Evolutionary conservation across 2,329 filamentous ascomycete genomes (phyloP).

Genomic region (Xylaria polymorpha): DNA sequence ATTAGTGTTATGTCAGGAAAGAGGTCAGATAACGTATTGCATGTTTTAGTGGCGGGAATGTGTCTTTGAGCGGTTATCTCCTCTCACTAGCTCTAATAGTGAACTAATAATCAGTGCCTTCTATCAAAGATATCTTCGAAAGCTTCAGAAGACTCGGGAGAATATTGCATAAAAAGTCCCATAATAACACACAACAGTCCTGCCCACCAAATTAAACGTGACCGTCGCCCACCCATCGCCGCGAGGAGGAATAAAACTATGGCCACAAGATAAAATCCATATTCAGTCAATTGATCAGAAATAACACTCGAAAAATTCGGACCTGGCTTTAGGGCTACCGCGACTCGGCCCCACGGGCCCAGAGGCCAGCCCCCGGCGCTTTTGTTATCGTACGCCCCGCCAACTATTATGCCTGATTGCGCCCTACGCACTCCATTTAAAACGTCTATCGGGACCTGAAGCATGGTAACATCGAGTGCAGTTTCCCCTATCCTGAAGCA

Average conservation of each 20-base stretch:
- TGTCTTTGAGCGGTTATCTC: too few species aligned
- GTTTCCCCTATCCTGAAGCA: background rate
- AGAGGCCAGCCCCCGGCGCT: background rate
- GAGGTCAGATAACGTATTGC: too few species aligned
- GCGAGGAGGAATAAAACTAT: background rate
- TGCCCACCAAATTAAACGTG: background rate
- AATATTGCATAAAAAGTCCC: background rate
- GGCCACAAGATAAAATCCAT: background rate
- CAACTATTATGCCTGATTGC: background rate
- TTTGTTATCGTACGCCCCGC: background rate
- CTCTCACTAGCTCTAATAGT: too few species aligned
- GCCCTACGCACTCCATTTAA: background rate
- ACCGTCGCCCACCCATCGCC: background rate
- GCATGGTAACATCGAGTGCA: background rate
- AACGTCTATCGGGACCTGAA: background rate
- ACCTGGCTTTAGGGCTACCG: background rate
- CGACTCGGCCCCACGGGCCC: background rate
- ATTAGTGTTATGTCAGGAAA: too few species aligned
- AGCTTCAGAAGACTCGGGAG: too few species aligned
- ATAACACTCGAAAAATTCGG: background rate
- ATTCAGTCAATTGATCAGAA: background rate
- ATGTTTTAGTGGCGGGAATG: too few species aligned
- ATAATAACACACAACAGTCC: background rate
- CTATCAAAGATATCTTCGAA: too few species aligned
- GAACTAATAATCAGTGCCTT: too few species aligned